Base-by-base conservation (phyloP, 1,139 yeast species). In the Saccharomycopsis crataegensis region DNA sequence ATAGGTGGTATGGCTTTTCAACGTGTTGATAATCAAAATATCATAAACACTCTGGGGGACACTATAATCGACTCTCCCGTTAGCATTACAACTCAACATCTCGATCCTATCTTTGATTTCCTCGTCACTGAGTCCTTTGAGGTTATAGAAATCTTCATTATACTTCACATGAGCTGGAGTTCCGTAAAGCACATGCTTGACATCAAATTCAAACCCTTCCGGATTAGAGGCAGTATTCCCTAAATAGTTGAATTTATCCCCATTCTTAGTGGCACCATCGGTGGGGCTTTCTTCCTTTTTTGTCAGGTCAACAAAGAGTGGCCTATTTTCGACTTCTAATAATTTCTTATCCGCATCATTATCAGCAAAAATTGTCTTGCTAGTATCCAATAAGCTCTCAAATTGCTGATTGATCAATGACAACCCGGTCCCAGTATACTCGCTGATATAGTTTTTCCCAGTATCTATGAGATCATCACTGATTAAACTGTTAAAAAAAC, bases 1-100 rank as follows among this genome's bases (percentile, higher is more conserved):
- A 66, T 93, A 93, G 48, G 90, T 81, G 9, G 88, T 81, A 68
- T 93, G 99, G 0, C 96, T 89, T 56, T 86, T 87, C 6, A 91
- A 72, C 0, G 96, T 95, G 8, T 90, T 79, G 17, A 91, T 75
- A 50, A 89, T 67, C 33, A 93, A 84, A 32, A 90, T 77, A 62
- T 90, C 96, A 62, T 90, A 78, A 31, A 86, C 77, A 1, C 94
- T 90, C 67, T 85, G 86, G 3, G 90, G 90, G 40, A 91, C 69
- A 9, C 83, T 76, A 65, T 86, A 90, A 66, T 93, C 99, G 1
- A 93, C 74, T 55, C 97, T 74, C 0, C 96, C 96, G 16, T 79
- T 75, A 44, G 77, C 74, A 61, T 90, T 90, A 54, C 84, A 67
- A 3, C 33, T 40, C 36, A 49, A 32, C 41, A 53, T 32, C 16